Percentiles rank a stretch among this genome's conserved stretches.
These are phyloP conservation scores for Cydonia oblonga DNA, from an alignment of 331 rosid genomes.

Conservation along the genomic window DNA sequence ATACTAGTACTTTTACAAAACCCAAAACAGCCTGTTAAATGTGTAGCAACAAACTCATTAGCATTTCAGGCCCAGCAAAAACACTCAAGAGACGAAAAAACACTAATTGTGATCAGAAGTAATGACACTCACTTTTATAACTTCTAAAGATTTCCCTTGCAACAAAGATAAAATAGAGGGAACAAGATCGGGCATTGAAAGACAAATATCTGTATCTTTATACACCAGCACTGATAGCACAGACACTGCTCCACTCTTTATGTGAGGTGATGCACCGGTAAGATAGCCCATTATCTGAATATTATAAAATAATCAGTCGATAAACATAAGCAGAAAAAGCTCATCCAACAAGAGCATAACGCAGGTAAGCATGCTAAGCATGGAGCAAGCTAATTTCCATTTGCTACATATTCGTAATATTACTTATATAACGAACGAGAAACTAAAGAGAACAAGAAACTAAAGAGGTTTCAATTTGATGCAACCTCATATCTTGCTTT, in stretches of 20 bases:
- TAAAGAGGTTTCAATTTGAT: too few species aligned
- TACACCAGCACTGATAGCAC: slow-evolving; percentile 72
- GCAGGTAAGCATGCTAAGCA: not conserved
- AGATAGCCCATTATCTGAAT: slow-evolving; percentile 86
- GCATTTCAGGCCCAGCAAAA: not conserved
- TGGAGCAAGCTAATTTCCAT: not conserved
- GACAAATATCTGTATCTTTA: slow-evolving; percentile 47
- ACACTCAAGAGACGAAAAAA: not conserved
- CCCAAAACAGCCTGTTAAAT: slow-evolving; percentile 82
- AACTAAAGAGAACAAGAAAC: too few species aligned
- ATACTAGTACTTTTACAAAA: slow-evolving; percentile 81
- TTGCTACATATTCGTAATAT: not conserved
- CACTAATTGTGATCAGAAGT: not conserved
- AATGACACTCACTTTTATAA: slow-evolving; percentile 52
- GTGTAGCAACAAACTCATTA: slow-evolving; percentile 19
- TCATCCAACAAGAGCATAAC: slow-evolving; percentile 3
- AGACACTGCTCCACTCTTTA: slow-evolving; percentile 93
- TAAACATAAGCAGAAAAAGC: not conserved
- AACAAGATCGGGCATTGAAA: slow-evolving; percentile 55
- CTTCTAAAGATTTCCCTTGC: slow-evolving; percentile 65
- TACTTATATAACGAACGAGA: not conserved
- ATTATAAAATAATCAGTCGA: slow-evolving; percentile 7
- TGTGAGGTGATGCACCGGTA: slow-evolving; percentile 78
- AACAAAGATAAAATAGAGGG: slow-evolving; percentile 77
- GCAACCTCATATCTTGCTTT: not conserved